Evolutionary conservation across 306 rosid genomes (phyloP).

Genomic region (Cicer bijugum): DNA sequence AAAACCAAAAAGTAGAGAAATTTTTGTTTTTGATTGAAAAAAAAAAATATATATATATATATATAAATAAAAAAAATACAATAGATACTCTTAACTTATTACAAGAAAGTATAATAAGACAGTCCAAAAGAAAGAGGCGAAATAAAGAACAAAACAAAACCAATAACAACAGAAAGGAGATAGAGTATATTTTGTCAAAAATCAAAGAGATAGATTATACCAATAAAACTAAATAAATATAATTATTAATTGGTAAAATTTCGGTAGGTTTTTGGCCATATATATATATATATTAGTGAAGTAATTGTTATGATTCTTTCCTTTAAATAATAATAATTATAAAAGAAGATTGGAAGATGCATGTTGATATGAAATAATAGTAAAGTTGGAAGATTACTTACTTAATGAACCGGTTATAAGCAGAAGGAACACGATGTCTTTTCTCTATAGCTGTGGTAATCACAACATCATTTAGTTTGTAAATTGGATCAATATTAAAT

Average conservation of each 20-base stretch:
- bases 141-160: too few species aligned
- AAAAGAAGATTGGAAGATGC: slow-evolving; percentile 8
- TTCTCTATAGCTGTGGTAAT: slow-evolving; percentile 84
- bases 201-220: neutral
- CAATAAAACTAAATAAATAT: neutral
- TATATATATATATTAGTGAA: neutral
- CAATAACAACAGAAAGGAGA: too few species aligned
- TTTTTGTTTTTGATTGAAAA: neutral
- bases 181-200: too few species aligned
- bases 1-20: slow-evolving; percentile 21
- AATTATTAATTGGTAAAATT: neutral
- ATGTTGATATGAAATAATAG: neutral
- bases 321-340: neutral
- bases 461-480: slow-evolving; percentile 23
- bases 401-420: slow-evolving; percentile 96
- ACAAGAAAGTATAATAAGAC: too few species aligned
- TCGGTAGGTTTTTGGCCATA: neutral
- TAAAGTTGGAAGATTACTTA: slow-evolving; percentile 49
- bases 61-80: too few species aligned
- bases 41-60: too few species aligned
- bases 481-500: neutral
- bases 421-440: slow-evolving; percentile 97
- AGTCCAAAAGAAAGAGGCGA: too few species aligned
- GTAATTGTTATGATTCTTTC: neutral
- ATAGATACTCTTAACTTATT: too few species aligned